Base-by-base conservation (phyloP, 345 rosid species). In the Rhodamnia rubescens region DNA sequence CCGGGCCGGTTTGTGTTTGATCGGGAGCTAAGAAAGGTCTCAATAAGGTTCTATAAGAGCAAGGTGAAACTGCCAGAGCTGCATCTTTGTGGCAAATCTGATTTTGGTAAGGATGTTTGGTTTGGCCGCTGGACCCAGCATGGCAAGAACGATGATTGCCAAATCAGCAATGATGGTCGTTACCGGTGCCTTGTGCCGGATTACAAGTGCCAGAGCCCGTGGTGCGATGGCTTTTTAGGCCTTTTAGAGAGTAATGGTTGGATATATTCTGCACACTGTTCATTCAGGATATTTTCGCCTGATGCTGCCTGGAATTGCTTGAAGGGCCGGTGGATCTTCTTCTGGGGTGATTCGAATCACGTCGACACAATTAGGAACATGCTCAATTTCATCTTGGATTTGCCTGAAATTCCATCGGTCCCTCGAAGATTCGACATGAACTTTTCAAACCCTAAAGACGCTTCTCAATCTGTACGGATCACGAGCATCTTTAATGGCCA, bases 401-500 rank as follows among this genome's bases (percentile, higher is more conserved):
- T 91, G 90, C 94, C 98, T 15, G 90, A 91, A 40, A 89, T 97
- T 44, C 88, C 78, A 2, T 87, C 98, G 0, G 98, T 96, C 3
- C 99, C 99, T 13, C 90, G 99, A 64, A 90, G 99, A 82, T 97
- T 97, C 8, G 99, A 97, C 87, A 74, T 89, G 94, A 92, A 90
- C 54, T 96, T 96, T 84, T 87, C 96, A 0, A 97, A 97, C 86
- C 97, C 95, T 0, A 91, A 87, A 53, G 91, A 96, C 55, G 86
- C 88, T 6, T 93, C 98, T 50, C 94, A 96, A 82, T 89, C 91
- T 0, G 96, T 97, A 84, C 86, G 98, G 85, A 95, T 97, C 85
- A 97, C 99, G 1, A 97, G 98, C 90, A 96, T 97, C 85, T 97
- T 95, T 89, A 97, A 97, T 82, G 99, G 98, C 54, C 99, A 97